Percentiles rank a stretch among this genome's conserved stretches.
phyloP scores from a whole-genome alignment of 2,329 filamentous ascomycete genomes.

The Aspergillus sp. region DNA sequence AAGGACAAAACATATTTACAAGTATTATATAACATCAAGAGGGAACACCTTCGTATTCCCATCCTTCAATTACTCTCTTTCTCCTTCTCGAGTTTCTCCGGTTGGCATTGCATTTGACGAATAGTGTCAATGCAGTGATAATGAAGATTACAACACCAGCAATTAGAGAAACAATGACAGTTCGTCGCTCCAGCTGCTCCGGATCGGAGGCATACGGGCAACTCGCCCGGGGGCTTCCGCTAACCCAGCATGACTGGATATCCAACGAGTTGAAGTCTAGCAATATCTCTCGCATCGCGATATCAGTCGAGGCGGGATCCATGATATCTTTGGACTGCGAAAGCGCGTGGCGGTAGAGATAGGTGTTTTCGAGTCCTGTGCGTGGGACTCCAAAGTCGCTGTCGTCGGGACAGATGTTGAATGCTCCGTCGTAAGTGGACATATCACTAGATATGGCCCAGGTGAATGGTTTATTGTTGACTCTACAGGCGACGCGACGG shows the following conservation, averaged over 20 bases:
- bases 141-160: slow-evolving; percentile 60
- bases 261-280: slow-evolving; percentile 60
- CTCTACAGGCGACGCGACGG: slow-evolving; percentile 54
- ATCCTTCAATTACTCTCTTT: slow-evolving; percentile 50
- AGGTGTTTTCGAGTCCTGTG: slow-evolving; percentile 60
- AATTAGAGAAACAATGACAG: slow-evolving; percentile 57
- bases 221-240: slow-evolving; percentile 48
- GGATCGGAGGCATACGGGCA: slow-evolving; percentile 54
- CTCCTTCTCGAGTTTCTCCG: slow-evolving; percentile 48
- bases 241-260: slow-evolving; percentile 56
- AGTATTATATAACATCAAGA: slow-evolving; percentile 20
- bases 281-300: slow-evolving; percentile 42
- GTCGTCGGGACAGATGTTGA: slow-evolving; percentile 44
- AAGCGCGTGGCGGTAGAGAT: slow-evolving; percentile 45
- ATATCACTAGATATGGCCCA: slow-evolving; percentile 49
- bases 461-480: slow-evolving; percentile 48
- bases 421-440: slow-evolving; percentile 41
- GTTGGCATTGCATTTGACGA: slow-evolving; percentile 62
- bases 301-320: slow-evolving; percentile 20
- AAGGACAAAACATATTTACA: no score
- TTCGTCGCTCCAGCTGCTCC: slow-evolving; percentile 39
- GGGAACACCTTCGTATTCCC: slow-evolving; percentile 67
- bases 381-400: slow-evolving; percentile 55
- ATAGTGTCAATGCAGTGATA: slow-evolving; percentile 56
- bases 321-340: slow-evolving; percentile 22